Percentiles rank a stretch among this genome's conserved stretches.
phyloP scores from a whole-genome alignment of 106 monocot genomes.

The Xerophyta viscosa region DNA sequence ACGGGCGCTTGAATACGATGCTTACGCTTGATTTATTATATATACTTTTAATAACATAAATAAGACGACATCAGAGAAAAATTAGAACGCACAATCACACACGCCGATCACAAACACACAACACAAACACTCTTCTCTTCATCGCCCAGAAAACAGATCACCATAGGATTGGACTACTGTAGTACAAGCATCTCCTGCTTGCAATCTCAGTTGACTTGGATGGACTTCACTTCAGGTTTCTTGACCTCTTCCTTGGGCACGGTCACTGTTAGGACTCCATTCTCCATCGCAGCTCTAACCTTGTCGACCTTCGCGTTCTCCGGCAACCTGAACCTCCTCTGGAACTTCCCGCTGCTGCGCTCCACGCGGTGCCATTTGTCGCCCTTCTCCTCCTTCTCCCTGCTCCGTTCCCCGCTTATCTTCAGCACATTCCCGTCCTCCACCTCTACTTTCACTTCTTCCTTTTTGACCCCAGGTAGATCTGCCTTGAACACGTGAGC shows the following conservation, averaged over 20 bases:
- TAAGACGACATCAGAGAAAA: no score
- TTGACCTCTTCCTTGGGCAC: slow-evolving; percentile 9
- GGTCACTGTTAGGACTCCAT: slow-evolving; percentile 9
- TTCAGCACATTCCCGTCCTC: slow-evolving; percentile 9
- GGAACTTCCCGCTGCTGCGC: slow-evolving; percentile 7
- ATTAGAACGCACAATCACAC: no score
- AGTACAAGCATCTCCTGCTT: no score
- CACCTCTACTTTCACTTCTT: slow-evolving; percentile 6
- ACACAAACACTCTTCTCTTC: no score
- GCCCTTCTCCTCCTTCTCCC: slow-evolving; percentile 12
- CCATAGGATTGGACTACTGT: no score
- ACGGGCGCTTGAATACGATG: no score
- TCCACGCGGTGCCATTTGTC: slow-evolving; percentile 1
- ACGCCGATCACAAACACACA: no score
- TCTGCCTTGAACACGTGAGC: slow-evolving; percentile 24
- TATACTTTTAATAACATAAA: no score
- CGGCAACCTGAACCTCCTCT: slow-evolving; percentile 7
- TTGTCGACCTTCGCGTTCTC: slow-evolving; percentile 10
- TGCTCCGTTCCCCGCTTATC: slow-evolving; percentile 14
- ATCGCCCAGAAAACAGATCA: no score
- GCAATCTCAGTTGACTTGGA: no score
- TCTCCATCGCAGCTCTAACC: slow-evolving; percentile 13
- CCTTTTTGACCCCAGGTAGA: slow-evolving; percentile 3
- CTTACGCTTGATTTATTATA: no score
- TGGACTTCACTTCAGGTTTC: slow-evolving; percentile 10